These are phyloP conservation scores for Metschnikowia continentalis DNA, from an alignment of 805 yeast genomes.

Conservation along the genomic window DNA sequence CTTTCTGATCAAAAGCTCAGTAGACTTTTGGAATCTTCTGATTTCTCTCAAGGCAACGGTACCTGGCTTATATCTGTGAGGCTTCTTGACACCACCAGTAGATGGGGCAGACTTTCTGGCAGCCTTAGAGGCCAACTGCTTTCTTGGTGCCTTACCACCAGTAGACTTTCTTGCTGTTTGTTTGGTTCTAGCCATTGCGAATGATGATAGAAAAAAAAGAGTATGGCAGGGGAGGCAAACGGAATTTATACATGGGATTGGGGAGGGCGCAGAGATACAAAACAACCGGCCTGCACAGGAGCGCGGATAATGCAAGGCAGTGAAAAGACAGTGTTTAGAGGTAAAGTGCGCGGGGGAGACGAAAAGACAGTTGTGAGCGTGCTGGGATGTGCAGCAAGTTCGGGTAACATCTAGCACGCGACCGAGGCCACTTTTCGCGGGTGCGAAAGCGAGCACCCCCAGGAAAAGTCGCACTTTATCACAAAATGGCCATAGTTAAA, in stretches of 20 bases:
- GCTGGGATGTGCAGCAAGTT: slow-evolving; percentile 9
- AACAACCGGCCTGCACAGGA: not conserved
- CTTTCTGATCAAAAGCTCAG: slow-evolving; percentile 45
- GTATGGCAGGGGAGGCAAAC: not conserved
- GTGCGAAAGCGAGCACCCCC: slow-evolving; percentile 5
- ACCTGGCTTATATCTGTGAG: slow-evolving; percentile 50
- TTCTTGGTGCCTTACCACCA: slow-evolving; percentile 49
- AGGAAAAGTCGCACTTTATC: slow-evolving; percentile 1
- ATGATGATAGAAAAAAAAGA: slow-evolving; percentile 1
- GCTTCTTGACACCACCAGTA: slow-evolving; percentile 46
- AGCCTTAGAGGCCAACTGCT: slow-evolving; percentile 46
- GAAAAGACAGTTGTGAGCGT: slow-evolving; percentile 5
- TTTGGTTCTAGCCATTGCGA: slow-evolving; percentile 42
- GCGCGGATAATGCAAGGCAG: not conserved
- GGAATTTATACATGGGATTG: slow-evolving; percentile 9
- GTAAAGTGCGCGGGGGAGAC: not conserved
- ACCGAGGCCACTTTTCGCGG: slow-evolving; percentile 6
- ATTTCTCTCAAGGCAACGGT: slow-evolving; percentile 48
- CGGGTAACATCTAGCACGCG: slow-evolving; percentile 13
- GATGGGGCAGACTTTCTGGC: slow-evolving; percentile 47
- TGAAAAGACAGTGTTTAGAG: not conserved
- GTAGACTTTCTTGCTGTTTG: slow-evolving; percentile 48
- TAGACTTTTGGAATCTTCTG: slow-evolving; percentile 46
- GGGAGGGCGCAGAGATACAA: not conserved
- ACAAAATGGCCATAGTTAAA: slow-evolving; percentile 14